Evolutionary conservation across 176 grass and related monocot species (phyloP).

Genomic region (Phyllostachys edulis): DNA sequence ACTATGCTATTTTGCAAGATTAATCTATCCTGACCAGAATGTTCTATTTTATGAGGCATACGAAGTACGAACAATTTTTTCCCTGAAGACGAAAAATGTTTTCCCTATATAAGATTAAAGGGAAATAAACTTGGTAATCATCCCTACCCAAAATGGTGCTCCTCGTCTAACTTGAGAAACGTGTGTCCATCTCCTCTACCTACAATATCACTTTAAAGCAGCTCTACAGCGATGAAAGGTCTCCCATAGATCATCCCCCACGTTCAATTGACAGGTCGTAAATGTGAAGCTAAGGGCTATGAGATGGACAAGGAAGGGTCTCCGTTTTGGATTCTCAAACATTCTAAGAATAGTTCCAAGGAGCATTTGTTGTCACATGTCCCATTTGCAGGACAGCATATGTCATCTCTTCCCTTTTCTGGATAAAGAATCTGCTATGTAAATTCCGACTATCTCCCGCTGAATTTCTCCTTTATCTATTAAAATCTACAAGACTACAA

Average conservation of each 20-base stretch:
- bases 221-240: background rate
- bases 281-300: background rate
- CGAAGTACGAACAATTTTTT: background rate
- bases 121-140: background rate
- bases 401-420: background rate
- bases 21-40: background rate
- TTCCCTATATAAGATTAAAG: background rate
- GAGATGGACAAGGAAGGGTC: background rate
- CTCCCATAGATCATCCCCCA: background rate
- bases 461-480: background rate
- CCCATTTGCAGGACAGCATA: background rate
- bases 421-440: background rate
- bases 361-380: conserved; percentile 2
- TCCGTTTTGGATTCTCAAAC: background rate
- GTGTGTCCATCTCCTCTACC: background rate
- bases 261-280: background rate
- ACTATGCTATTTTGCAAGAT: background rate
- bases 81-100: background rate
- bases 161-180: background rate
- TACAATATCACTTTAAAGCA: background rate
- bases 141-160: background rate
- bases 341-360: background rate
- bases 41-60: background rate
- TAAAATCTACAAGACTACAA: background rate
- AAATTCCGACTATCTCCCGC: background rate